Evolutionary conservation across 139 green algal genomes (phyloP).

Genomic region (Tetraselmis striata): DNA sequence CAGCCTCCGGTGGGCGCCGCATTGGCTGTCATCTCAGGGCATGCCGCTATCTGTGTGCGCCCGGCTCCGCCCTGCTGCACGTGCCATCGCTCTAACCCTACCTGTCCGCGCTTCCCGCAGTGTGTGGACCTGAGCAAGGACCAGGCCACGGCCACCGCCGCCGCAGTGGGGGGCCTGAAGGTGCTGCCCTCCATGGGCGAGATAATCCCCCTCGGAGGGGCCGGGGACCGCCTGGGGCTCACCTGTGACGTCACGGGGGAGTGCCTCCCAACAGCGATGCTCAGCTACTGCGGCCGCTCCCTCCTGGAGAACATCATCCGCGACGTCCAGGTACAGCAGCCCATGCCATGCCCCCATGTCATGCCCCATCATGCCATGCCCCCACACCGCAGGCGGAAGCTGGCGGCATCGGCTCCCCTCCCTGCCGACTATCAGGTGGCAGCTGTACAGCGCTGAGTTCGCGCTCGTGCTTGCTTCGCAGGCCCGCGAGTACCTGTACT

Average conservation of each 20-base stretch:
- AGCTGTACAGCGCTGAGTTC: background rate
- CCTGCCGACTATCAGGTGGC: no score
- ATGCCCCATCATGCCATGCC: background rate
- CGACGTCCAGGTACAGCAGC: slow-evolving; percentile 68
- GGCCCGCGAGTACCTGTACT: slow-evolving; percentile 93
- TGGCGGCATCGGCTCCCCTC: no score
- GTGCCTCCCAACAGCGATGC: slow-evolving; percentile 82
- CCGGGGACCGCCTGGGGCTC: slow-evolving; percentile 88
- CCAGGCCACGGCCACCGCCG: slow-evolving; percentile 12
- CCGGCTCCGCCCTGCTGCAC: background rate
- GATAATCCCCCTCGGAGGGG: slow-evolving; percentile 91
- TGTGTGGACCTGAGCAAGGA: slow-evolving; percentile 19
- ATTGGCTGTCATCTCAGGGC: background rate
- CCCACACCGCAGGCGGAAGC: background rate
- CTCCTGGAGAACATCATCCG: slow-evolving; percentile 86
- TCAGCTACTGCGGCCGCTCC: slow-evolving; percentile 86
- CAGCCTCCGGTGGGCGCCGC: background rate
- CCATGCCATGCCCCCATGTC: background rate
- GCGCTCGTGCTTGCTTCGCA: slow-evolving; percentile 20
- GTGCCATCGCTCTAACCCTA: background rate
- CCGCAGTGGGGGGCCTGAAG: slow-evolving; percentile 48
- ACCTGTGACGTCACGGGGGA: slow-evolving; percentile 77
- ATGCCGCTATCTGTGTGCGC: background rate
- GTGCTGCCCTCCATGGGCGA: slow-evolving; percentile 81
- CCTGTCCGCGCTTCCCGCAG: background rate